Evolutionary conservation across 208 protist species (phyloP).

Genomic region (Blastocrithidia nonstop): DNA sequence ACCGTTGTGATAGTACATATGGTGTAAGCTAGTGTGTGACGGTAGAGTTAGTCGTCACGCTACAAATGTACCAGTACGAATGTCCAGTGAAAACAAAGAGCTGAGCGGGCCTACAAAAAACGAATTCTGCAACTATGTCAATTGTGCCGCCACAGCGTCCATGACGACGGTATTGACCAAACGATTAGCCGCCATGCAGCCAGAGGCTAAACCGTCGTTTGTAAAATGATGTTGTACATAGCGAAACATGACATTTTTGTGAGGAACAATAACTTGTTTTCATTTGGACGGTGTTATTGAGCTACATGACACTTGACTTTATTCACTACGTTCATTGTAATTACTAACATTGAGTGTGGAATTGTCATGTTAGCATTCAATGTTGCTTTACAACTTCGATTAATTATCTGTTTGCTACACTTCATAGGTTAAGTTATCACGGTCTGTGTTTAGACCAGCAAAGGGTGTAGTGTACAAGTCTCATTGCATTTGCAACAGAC

Average conservation of each 20-base stretch:
- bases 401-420: too few species aligned
- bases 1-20: too few species aligned
- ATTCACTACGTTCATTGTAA: too few species aligned
- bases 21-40: too few species aligned
- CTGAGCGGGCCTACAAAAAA: conserved; percentile 38
- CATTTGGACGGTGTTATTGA: too few species aligned
- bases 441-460: conserved; percentile 15
- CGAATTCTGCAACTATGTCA: conserved; percentile 10
- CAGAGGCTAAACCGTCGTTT: conserved; percentile 29
- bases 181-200: conserved; percentile 34
- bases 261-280: too few species aligned
- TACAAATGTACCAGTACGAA: conserved; percentile 45
- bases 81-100: conserved; percentile 16
- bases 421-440: too few species aligned
- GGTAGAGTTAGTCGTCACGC: conserved; percentile 16
- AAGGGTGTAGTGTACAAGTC: not conserved
- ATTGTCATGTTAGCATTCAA: too few species aligned
- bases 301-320: too few species aligned
- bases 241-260: conserved; percentile 19
- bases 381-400: too few species aligned
- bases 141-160: conserved; percentile 38
- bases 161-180: conserved; percentile 38
- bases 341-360: too few species aligned
- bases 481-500: conserved; percentile 15
- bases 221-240: conserved; percentile 27